Evolutionary conservation across 2,329 filamentous ascomycete species (phyloP).

Genomic region (Talaromyces funiculosus): DNA sequence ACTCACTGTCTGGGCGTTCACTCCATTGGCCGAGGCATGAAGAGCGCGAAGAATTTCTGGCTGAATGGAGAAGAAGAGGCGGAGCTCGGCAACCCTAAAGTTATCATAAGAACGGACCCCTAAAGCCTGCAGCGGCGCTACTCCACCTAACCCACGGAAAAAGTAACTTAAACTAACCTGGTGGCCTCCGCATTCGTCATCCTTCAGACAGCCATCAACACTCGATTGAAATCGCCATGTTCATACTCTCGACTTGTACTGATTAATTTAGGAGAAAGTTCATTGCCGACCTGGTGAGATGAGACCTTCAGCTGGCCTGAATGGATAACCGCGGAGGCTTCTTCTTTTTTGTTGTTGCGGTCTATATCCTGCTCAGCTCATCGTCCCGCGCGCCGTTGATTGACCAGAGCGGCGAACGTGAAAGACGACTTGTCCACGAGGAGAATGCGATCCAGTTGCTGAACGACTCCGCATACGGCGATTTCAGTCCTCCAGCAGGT

Average conservation of each 20-base stretch:
- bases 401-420: constrained; percentile 39
- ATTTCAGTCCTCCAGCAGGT: constrained; percentile 42
- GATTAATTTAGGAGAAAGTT: neutral
- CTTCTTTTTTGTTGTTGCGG: constrained; percentile 47
- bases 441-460: constrained; percentile 46
- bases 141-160: neutral
- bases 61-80: constrained; percentile 3
- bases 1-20: neutral
- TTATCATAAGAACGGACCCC: constrained; percentile 1
- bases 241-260: neutral
- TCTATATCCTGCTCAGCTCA: constrained; percentile 50
- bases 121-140: neutral
- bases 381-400: constrained; percentile 38
- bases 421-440: constrained; percentile 48
- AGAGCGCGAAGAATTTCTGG: neutral
- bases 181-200: constrained; percentile 1
- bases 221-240: neutral
- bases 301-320: constrained; percentile 21
- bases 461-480: constrained; percentile 48
- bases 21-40: neutral
- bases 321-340: constrained; percentile 46
- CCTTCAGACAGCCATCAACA: neutral
- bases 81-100: constrained; percentile 1
- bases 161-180: neutral
- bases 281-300: constrained; percentile 2